phyloP scores from a whole-genome alignment of 192 early-diverging fungal genomes.

The Entomortierella chlamydospora region DNA sequence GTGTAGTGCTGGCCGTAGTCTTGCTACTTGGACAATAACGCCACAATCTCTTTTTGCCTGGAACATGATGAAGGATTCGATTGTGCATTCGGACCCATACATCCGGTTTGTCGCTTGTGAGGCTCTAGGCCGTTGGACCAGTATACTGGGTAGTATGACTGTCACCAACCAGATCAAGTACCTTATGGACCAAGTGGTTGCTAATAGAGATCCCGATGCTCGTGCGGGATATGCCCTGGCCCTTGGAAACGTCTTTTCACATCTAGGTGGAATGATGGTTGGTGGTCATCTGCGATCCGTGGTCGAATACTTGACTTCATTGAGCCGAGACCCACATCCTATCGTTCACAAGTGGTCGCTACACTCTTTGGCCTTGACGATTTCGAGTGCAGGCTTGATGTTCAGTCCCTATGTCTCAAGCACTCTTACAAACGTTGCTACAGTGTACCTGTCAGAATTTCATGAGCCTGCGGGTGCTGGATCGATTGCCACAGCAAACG shows the following conservation, averaged over 20 bases:
- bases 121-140: conserved; percentile 82
- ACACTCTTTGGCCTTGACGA: conserved; percentile 83
- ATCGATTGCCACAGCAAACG: conserved; percentile 70
- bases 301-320: conserved; percentile 89
- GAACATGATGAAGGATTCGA: conserved; percentile 73
- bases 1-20: no score
- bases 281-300: conserved; percentile 85
- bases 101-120: conserved; percentile 85
- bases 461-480: conserved; percentile 80
- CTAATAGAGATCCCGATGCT: conserved; percentile 92
- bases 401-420: conserved; percentile 91
- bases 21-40: no score
- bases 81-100: conserved; percentile 74
- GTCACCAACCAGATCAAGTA: conserved; percentile 79
- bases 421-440: conserved; percentile 88
- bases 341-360: conserved; percentile 96
- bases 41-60: no score
- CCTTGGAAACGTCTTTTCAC: conserved; percentile 87
- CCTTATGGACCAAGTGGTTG: conserved; percentile 89
- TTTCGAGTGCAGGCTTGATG: conserved; percentile 91
- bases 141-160: conserved; percentile 72
- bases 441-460: conserved; percentile 87
- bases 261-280: conserved; percentile 92
- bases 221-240: conserved; percentile 93
- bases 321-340: conserved; percentile 92